These are phyloP conservation scores for Candida koratica DNA, from an alignment of 805 yeast genomes.

Conservation along the genomic window DNA sequence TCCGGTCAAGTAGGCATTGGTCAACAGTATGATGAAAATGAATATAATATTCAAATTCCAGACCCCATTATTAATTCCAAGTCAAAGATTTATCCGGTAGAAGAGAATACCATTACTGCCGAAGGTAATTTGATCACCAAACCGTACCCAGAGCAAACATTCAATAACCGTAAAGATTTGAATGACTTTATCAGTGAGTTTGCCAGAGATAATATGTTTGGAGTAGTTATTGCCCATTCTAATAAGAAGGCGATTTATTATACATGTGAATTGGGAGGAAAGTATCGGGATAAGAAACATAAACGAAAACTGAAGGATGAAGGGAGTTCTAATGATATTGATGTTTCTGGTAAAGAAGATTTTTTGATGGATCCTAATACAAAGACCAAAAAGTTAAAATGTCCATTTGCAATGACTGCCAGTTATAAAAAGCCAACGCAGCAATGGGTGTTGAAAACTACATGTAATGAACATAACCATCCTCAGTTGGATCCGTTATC, in stretches of 20 bases:
- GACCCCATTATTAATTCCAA: constrained; percentile 43
- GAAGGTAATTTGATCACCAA: constrained; percentile 51
- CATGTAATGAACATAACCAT: constrained; percentile 56
- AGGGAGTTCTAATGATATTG: constrained; percentile 17
- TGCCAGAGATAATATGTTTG: constrained; percentile 55
- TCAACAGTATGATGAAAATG: constrained; percentile 27
- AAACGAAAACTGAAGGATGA: constrained; percentile 21
- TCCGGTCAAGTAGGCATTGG: not conserved
- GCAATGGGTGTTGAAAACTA: constrained; percentile 50
- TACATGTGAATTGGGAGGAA: constrained; percentile 57
- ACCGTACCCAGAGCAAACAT: constrained; percentile 50
- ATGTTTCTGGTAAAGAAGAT: constrained; percentile 6
- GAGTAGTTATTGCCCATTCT: constrained; percentile 57
- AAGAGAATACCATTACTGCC: constrained; percentile 44
- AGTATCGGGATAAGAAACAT: constrained; percentile 48
- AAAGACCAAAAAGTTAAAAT: constrained; percentile 49
- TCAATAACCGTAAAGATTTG: constrained; percentile 46
- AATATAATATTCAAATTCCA: constrained; percentile 44
- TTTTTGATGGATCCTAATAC: constrained; percentile 39
- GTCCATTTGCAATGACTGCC: constrained; percentile 61
- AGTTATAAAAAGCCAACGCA: constrained; percentile 46
- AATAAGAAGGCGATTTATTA: constrained; percentile 56
- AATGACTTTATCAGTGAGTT: constrained; percentile 53
- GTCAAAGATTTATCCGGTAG: constrained; percentile 41
- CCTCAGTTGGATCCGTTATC: constrained; percentile 54